Conservation (phyloP, 176 grass and related monocot species). For the Olyra latifolia region DNA sequence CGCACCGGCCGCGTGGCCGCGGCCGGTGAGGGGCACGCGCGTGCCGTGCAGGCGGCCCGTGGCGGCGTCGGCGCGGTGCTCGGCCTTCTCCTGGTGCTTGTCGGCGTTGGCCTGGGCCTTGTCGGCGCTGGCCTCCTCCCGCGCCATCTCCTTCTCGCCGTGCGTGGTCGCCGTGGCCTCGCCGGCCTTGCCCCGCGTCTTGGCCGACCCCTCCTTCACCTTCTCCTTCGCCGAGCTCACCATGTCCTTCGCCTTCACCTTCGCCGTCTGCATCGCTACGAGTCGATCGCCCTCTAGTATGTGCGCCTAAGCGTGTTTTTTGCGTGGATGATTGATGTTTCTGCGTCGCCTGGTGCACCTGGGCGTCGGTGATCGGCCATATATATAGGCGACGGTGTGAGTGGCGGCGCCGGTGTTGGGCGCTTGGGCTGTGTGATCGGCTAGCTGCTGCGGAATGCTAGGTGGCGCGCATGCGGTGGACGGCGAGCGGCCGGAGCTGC, state of each 20-base stretch:
- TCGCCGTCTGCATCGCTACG: conserved; percentile 46
- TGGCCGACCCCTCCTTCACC: conserved; percentile 45
- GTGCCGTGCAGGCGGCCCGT: conserved; percentile 29
- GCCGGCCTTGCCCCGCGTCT: conserved; percentile 42
- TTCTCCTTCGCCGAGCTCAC: conserved; percentile 59
- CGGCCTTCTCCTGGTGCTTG: conserved; percentile 61
- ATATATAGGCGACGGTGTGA: background rate
- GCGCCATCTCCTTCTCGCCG: conserved; percentile 47
- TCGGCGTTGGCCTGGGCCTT: conserved; percentile 54
- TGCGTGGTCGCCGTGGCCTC: conserved; percentile 42
- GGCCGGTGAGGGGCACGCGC: conserved; percentile 44
- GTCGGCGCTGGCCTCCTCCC: conserved; percentile 40
- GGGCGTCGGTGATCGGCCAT: too few species aligned
- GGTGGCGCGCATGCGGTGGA: conserved; percentile 24
- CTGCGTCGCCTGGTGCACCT: too few species aligned
- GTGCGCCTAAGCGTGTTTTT: too few species aligned
- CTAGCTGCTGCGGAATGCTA: background rate
- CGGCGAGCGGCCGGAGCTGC: background rate
- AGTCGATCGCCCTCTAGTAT: too few species aligned
- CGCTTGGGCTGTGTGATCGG: background rate
- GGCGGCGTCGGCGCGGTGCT: conserved; percentile 44
- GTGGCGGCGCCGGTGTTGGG: background rate
- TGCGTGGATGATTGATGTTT: background rate
- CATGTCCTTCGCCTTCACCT: conserved; percentile 64
- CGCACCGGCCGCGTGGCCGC: background rate